Conservation (phyloP, 306 rosid species). For the Sophora flavescens region DNA sequence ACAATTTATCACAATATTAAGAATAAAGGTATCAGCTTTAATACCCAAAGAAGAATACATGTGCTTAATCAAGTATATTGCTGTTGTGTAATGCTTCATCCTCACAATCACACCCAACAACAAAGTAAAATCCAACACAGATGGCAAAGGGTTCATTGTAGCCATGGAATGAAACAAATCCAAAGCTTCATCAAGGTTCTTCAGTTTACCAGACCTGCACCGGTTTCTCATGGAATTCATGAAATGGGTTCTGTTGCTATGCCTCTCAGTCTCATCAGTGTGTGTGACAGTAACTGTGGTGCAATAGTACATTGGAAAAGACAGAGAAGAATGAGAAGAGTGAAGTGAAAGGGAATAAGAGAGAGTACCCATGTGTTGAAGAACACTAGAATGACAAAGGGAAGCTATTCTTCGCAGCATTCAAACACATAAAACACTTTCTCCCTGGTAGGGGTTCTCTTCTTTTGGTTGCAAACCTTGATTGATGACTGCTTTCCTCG, state of each 20-base stretch:
- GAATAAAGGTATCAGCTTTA: conserved; percentile 36
- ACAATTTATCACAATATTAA: conserved; percentile 49
- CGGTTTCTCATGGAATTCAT: conserved; percentile 40
- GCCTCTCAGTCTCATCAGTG: background rate
- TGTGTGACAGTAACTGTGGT: background rate
- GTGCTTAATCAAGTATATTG: conserved; percentile 43
- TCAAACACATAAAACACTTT: background rate
- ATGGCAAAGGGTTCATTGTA: conserved; percentile 50
- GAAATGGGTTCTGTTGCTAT: conserved; percentile 36
- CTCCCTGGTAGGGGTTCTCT: background rate
- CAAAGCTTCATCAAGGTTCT: conserved; percentile 37
- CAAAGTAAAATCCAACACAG: conserved; percentile 47
- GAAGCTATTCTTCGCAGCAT: conserved; percentile 27
- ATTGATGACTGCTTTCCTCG: background rate
- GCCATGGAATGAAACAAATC: conserved; percentile 44
- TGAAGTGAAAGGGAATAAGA: background rate
- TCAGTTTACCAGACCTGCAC: conserved; percentile 40
- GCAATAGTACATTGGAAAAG: conserved; percentile 9
- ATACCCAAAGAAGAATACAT: conserved; percentile 42
- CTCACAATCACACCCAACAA: conserved; percentile 43
- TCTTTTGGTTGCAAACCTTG: background rate
- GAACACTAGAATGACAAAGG: background rate
- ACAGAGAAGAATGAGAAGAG: background rate
- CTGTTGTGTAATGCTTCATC: conserved; percentile 46
- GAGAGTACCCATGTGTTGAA: conserved; percentile 12